phyloP scores from a whole-genome alignment of 2,329 filamentous ascomycete species.

The Didymella pinodella region DNA sequence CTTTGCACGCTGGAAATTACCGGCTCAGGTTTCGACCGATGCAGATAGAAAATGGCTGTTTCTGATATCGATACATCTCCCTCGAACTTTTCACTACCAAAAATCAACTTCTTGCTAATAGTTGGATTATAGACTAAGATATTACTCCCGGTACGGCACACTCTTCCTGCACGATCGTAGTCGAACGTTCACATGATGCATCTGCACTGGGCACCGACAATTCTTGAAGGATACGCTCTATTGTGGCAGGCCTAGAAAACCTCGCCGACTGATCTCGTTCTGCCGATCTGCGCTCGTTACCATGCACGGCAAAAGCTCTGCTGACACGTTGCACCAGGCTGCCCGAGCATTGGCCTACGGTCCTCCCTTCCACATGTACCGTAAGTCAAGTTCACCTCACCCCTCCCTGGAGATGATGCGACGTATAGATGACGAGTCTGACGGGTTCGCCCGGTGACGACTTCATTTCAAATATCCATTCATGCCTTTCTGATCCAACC shows the following conservation, averaged over 20 bases:
- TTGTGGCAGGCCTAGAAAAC: slow-evolving; percentile 99
- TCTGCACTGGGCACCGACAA: slow-evolving; percentile 97
- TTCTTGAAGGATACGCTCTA: slow-evolving; percentile 84
- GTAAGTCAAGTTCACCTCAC: slow-evolving; percentile 32
- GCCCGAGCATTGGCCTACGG: neutral
- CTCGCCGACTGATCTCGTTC: slow-evolving; percentile 85
- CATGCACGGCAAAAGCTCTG: slow-evolving; percentile 1
- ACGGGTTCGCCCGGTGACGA: slow-evolving; percentile 74
- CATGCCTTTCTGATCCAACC: slow-evolving; percentile 62
- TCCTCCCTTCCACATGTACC: neutral
- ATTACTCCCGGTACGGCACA: slow-evolving; percentile 35
- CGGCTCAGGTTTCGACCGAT: slow-evolving; percentile 52
- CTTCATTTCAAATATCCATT: slow-evolving; percentile 70
- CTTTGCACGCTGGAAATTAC: slow-evolving; percentile 57
- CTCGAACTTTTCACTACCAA: neutral
- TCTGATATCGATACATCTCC: slow-evolving; percentile 45
- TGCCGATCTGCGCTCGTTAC: slow-evolving; percentile 2
- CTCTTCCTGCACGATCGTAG: slow-evolving; percentile 10
- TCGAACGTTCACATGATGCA: slow-evolving; percentile 69
- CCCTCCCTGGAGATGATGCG: slow-evolving; percentile 54
- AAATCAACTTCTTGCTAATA: slow-evolving; percentile 26
- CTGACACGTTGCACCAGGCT: slow-evolving; percentile 21
- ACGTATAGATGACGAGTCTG: slow-evolving; percentile 77
- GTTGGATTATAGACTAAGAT: neutral
- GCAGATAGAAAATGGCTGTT: slow-evolving; percentile 54